Evolutionary conservation across 2,329 filamentous ascomycete species (phyloP), one percentile per base, ranked within the genome.

Genomic region (Clarireedia sp.): DNA sequence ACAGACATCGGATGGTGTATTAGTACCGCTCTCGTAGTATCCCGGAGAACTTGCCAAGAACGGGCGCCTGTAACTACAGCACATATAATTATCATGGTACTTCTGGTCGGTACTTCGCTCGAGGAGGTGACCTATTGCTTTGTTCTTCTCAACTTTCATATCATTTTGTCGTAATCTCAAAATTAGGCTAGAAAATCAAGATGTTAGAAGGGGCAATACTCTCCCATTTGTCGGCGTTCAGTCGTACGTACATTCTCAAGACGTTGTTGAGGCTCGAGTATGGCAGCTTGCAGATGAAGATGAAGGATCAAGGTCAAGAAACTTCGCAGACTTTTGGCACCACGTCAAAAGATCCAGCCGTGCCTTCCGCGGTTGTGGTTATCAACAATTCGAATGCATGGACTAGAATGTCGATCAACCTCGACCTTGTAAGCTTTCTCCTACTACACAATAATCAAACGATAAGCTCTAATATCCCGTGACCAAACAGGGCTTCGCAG

Each of bases 401-500:
- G 49, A 51, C 49, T 24, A 19, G 40, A 24, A 45, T 51, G 40
- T 43, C 49, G 2, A 51, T 51, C 17, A 51, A 45, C 37, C 17
- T 36, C 16, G 40, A 51, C 17, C 26, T 51, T 41, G 49, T 51
- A n/a, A 37, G 49, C 19, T n/a, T 4, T n/a, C n/a, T n/a, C n/a
- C 5, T 21, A 5, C 26, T 47, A 7, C 12, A 4, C 6, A 14
- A n/a, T 26, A 16, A 7, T 26, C 21, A 16, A 26, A 37, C 3
- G 19, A 12, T 12, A 8, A 3, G n/a, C 26, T 12, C 16, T 14
- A 5, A 41, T 10, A 24, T 21, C 17, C 41, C 12, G 19, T 17
- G 12, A 43, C 10, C 3, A 3, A 17, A 12, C 7, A 60, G 59
- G 59, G 57, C 1, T 57, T 56, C 40, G 54, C 51, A 8, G 59